Conservation (phyloP, 371 early-diverging fungal species). For the Syncephalastrum racemosum region DNA sequence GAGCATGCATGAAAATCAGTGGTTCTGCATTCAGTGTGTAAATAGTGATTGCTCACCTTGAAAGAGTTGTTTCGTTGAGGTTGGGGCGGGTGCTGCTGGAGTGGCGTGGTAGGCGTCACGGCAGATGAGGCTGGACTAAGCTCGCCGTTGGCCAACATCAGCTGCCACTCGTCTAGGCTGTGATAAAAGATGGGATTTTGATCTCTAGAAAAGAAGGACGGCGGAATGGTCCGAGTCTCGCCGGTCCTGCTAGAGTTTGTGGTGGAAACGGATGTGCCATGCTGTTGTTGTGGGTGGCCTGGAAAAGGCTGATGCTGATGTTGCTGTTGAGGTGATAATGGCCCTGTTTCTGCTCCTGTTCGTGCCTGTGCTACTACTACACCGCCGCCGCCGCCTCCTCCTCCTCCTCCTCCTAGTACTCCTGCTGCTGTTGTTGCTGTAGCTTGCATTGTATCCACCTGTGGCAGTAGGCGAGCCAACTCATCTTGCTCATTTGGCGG, state of each 20-base stretch:
- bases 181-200: conserved; percentile 41
- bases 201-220: conserved; percentile 33
- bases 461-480: conserved; percentile 32
- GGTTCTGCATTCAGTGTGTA: not conserved
- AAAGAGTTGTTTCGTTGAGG: not conserved
- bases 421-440: no score
- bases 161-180: conserved; percentile 42
- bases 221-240: not conserved
- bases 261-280: conserved; percentile 7
- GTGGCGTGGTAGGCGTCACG: conserved; percentile 5
- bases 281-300: not conserved
- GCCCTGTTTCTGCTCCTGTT: no score
- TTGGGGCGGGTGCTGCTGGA: conserved; percentile 5
- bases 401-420: no score
- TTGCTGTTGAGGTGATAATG: conserved; percentile 2
- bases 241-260: conserved; percentile 4
- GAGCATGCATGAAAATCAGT: conserved; percentile 2
- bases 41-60: no score
- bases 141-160: conserved; percentile 26
- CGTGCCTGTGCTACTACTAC: no score
- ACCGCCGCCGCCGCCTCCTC: no score
- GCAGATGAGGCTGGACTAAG: conserved; percentile 11
- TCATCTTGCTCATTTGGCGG: conserved; percentile 35
- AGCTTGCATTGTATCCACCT: conserved; percentile 19
- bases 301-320: conserved; percentile 1